phyloP scores from a whole-genome alignment of 257 asterid species.

The Solanum sejunctum region DNA sequence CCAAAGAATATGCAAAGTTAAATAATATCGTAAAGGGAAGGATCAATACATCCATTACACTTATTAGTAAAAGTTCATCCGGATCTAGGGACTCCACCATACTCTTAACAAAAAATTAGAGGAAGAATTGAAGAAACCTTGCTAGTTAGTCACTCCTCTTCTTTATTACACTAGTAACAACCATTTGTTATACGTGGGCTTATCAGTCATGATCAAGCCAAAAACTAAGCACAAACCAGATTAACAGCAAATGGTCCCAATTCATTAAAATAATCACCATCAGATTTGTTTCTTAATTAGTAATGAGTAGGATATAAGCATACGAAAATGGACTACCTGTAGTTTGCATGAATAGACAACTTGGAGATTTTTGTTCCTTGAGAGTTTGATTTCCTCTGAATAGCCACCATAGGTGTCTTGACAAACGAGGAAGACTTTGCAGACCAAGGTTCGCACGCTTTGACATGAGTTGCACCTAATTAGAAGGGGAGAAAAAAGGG shows the following conservation, averaged over 20 bases:
- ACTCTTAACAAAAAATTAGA: not conserved
- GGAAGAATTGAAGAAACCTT: not conserved
- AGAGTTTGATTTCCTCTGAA: conserved; percentile 19
- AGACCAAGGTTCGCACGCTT: conserved; percentile 10
- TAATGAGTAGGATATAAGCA: not conserved
- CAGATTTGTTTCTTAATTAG: not conserved
- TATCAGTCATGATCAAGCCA: not conserved
- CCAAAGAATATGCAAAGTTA: not conserved
- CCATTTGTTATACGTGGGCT: not conserved
- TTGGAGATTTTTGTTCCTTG: conserved; percentile 10
- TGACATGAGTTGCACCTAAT: conserved; percentile 39
- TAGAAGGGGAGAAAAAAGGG: not conserved
- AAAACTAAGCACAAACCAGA: not conserved
- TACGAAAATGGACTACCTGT: conserved; percentile 26
- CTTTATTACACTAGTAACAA: not conserved
- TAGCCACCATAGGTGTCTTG: conserved; percentile 21
- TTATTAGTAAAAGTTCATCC: not conserved
- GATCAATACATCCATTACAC: not conserved
- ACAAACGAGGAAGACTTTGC: conserved; percentile 27
- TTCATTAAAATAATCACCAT: not conserved
- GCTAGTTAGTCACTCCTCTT: not conserved
- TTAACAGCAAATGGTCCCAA: not conserved
- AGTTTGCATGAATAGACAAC: conserved; percentile 39
- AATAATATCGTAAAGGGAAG: not conserved
- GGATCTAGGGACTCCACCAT: not conserved